Conservation (phyloP, 768 basidiomycete genomes). For the Daedaleopsis sinensis region DNA sequence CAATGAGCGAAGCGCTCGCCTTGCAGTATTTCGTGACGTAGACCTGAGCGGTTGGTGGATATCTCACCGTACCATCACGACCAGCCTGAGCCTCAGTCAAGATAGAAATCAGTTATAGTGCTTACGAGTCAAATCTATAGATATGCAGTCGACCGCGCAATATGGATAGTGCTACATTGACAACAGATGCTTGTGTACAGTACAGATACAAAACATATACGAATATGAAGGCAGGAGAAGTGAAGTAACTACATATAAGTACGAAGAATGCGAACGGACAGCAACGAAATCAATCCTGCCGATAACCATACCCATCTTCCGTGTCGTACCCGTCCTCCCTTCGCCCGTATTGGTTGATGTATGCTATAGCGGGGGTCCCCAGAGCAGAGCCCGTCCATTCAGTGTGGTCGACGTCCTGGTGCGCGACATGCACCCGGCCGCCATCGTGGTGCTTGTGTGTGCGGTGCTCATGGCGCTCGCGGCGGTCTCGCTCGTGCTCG, state of each 20-base stretch:
- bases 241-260: too few relatives aligned
- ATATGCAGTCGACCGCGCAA: background rate
- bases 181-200: background rate
- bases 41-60: too few relatives aligned
- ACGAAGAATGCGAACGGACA: background rate
- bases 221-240: background rate
- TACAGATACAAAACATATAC: background rate
- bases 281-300: background rate
- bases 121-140: too few relatives aligned
- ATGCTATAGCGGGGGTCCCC: background rate
- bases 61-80: too few relatives aligned
- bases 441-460: constrained; percentile 11
- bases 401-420: background rate
- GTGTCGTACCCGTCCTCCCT: constrained; percentile 16
- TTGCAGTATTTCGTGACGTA: too few relatives aligned
- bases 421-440: constrained; percentile 10
- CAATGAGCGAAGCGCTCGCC: too few relatives aligned
- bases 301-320: constrained; percentile 8
- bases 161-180: background rate
- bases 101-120: too few relatives aligned
- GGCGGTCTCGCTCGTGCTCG: background rate
- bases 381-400: constrained; percentile 1
- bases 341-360: constrained; percentile 14
- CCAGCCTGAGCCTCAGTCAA: too few relatives aligned
- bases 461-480: constrained; percentile 2